phyloP scores from a whole-genome alignment of 345 rosid species.

The Microcos paniculata region DNA sequence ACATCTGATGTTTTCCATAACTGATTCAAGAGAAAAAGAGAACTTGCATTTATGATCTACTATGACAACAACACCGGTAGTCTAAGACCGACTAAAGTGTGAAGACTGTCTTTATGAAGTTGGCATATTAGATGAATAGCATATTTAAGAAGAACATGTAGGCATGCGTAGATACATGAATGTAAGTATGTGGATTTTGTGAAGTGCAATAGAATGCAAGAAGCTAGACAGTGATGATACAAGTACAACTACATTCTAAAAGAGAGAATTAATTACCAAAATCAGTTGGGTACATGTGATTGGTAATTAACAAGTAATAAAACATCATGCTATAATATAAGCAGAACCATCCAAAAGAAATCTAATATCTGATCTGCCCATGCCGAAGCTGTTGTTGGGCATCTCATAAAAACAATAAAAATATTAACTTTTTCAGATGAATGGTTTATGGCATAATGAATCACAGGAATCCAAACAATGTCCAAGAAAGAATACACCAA shows the following conservation, averaged over 20 bases:
- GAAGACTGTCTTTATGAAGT: not conserved
- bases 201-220: not conserved
- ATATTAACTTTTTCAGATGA: not conserved
- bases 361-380: not conserved
- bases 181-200: not conserved
- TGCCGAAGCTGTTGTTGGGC: not conserved
- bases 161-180: not conserved
- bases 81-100: not conserved
- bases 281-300: not conserved
- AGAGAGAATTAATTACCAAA: not conserved
- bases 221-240: not conserved
- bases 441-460: not conserved
- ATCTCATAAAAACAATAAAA: not conserved
- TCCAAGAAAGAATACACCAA: not conserved
- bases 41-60: not conserved
- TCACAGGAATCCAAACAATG: not conserved
- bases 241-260: not conserved
- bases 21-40: slow-evolving; percentile 16
- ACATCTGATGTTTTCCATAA: slow-evolving; percentile 47
- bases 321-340: not conserved
- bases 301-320: not conserved
- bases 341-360: slow-evolving; percentile 2
- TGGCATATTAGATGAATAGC: not conserved
- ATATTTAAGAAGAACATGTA: not conserved
- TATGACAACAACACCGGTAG: not conserved